Evolutionary conservation across 192 early-diverging fungal species (phyloP).

Genomic region (Funneliformis mosseae): DNA sequence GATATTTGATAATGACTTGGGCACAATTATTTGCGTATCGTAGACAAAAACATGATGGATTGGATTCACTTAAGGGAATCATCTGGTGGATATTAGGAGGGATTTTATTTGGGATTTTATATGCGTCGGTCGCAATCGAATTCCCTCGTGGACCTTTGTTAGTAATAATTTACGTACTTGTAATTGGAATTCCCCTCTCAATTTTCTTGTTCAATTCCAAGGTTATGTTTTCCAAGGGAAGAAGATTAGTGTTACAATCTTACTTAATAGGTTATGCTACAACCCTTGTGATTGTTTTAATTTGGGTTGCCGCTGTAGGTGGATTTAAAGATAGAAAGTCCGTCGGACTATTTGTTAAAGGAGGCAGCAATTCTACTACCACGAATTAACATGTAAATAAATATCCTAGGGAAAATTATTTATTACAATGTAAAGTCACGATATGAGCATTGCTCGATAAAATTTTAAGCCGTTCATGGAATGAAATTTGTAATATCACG

Average conservation of each 20-base stretch:
- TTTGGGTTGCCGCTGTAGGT: slow-evolving; percentile 40
- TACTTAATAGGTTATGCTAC: slow-evolving; percentile 41
- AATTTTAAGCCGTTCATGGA: no score
- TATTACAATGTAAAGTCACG: no score
- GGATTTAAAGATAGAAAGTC: slow-evolving; percentile 42
- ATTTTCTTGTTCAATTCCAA: slow-evolving; percentile 19
- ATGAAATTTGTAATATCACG: no score
- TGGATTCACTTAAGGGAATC: neutral
- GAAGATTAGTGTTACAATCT: slow-evolving; percentile 46
- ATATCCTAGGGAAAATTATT: no score
- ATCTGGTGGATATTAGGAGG: slow-evolving; percentile 36
- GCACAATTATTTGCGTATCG: slow-evolving; percentile 21
- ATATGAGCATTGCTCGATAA: no score
- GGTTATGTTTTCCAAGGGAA: slow-evolving; percentile 42
- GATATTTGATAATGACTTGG: neutral
- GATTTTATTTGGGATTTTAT: slow-evolving; percentile 38
- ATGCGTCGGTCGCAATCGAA: slow-evolving; percentile 46
- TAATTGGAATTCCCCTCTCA: slow-evolving; percentile 33
- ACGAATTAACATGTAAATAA: no score
- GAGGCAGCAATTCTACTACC: neutral
- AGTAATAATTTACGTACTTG: slow-evolving; percentile 41
- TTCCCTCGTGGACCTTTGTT: slow-evolving; percentile 43
- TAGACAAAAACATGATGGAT: slow-evolving; percentile 30
- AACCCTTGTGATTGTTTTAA: slow-evolving; percentile 41
- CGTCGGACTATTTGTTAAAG: neutral